These are phyloP conservation scores for Yarrowia sp. DNA, from an alignment of 805 yeast species.

Conservation along the genomic window DNA sequence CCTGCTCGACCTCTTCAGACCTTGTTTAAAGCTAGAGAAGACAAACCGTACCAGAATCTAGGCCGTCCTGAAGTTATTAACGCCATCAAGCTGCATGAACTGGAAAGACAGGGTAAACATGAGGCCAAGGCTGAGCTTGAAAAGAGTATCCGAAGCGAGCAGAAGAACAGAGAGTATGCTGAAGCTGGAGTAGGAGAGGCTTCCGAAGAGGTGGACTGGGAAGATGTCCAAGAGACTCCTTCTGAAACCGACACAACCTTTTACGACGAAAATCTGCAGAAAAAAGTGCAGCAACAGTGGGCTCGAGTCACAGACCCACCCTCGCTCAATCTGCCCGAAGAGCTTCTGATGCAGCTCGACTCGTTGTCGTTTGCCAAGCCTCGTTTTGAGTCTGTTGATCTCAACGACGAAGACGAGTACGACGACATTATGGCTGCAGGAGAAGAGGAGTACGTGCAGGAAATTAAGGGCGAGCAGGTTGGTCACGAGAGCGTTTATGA, in stretches of 20 bases:
- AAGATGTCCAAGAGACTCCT: neutral
- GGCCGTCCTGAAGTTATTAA: constrained; percentile 9
- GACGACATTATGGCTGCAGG: constrained; percentile 19
- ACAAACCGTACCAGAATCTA: neutral
- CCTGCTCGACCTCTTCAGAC: constrained; percentile 16
- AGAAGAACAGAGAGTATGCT: neutral
- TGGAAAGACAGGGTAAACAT: neutral
- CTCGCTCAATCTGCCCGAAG: neutral
- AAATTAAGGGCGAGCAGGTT: neutral
- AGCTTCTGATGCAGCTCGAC: neutral
- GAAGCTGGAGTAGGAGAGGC: neutral
- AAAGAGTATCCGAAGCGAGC: neutral
- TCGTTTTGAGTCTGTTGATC: constrained; percentile 10
- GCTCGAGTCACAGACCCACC: constrained; percentile 19
- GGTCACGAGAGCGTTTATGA: constrained; percentile 5
- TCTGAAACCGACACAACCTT: neutral
- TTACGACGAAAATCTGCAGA: neutral
- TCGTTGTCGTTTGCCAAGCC: neutral
- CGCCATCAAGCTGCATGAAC: constrained; percentile 8
- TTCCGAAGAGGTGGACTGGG: constrained; percentile 2
- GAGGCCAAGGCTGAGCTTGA: constrained; percentile 9
- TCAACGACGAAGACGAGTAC: constrained; percentile 18
- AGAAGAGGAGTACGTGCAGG: neutral
- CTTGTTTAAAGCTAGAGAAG: constrained; percentile 15
- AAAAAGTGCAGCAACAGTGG: constrained; percentile 19